Conservation (phyloP, 208 protist species). For the Leishmania turanica region DNA sequence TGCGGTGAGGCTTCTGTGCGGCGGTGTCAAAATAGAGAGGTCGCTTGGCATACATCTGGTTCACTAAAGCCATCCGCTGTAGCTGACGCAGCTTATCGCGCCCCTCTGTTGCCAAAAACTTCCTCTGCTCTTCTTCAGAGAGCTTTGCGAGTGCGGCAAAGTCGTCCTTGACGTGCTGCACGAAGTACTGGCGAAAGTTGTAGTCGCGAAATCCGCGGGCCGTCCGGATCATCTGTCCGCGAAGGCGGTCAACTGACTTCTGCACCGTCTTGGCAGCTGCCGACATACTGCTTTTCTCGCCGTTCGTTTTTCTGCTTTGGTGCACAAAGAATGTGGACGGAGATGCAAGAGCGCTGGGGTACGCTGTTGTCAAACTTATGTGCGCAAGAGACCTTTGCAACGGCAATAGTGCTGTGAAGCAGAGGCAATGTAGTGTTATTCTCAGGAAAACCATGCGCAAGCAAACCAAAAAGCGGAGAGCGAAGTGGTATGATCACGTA, state of each 20-base stretch:
- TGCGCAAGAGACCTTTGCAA: background rate
- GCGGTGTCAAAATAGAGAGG: constrained; percentile 68
- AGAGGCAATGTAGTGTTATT: background rate
- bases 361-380: background rate
- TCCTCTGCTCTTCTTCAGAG: constrained; percentile 52
- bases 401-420: background rate
- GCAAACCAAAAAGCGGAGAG: constrained; percentile 12
- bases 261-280: background rate
- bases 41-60: constrained; percentile 74
- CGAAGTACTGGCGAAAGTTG: constrained; percentile 91
- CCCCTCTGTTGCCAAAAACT: constrained; percentile 58
- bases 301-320: background rate
- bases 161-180: constrained; percentile 79
- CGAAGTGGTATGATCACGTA: background rate
- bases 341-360: no score
- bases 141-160: constrained; percentile 54
- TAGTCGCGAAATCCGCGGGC: constrained; percentile 83
- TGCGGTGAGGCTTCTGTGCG: constrained; percentile 8
- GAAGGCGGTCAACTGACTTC: constrained; percentile 50
- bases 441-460: constrained; percentile 9
- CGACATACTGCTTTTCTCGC: background rate
- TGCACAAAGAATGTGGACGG: background rate
- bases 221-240: constrained; percentile 53
- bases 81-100: constrained; percentile 69
- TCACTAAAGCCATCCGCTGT: constrained; percentile 87